Percentiles rank a stretch among this genome's conserved stretches.
Evolutionary conservation across 1,139 yeast species (phyloP).

Genomic region (Sugiyamaella japonica): DNA sequence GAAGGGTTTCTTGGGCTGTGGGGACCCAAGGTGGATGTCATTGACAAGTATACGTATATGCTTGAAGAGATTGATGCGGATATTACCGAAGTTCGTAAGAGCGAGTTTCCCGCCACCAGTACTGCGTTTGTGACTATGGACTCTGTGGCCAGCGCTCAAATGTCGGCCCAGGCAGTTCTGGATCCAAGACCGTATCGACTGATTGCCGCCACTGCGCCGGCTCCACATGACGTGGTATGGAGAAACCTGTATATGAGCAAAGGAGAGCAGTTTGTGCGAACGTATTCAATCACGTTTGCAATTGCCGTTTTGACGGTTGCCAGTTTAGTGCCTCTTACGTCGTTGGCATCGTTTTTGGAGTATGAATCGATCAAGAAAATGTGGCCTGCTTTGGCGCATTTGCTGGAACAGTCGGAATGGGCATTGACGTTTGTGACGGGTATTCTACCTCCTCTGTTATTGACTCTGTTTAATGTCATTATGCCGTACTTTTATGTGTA

Average conservation of each 20-base stretch:
- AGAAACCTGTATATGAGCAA: conserved; percentile 64
- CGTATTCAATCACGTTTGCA: conserved; percentile 60
- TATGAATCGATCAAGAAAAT: conserved; percentile 64
- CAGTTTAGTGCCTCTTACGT: conserved; percentile 68
- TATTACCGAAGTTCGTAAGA: conserved; percentile 47
- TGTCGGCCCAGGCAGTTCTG: conserved; percentile 84
- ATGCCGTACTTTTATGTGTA: conserved; percentile 76
- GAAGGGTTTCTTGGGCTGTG: conserved; percentile 52
- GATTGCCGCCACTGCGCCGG: conserved; percentile 77
- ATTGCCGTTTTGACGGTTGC: conserved; percentile 65
- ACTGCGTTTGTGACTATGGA: conserved; percentile 83
- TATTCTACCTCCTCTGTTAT: conserved; percentile 71
- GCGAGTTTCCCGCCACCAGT: conserved; percentile 44
- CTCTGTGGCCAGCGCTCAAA: conserved; percentile 81
- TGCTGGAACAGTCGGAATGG: conserved; percentile 57
- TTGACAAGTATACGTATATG: conserved; percentile 57
- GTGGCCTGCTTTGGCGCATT: conserved; percentile 71
- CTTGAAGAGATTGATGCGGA: conserved; percentile 59
- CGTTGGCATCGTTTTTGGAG: conserved; percentile 67
- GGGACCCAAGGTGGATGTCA: conserved; percentile 65
- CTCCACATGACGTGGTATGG: conserved; percentile 87
- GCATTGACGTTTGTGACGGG: conserved; percentile 71
- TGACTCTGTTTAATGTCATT: conserved; percentile 68
- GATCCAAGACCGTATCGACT: conserved; percentile 76
- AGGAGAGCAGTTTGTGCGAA: conserved; percentile 55